Base-by-base conservation (phyloP, 2,329 filamentous ascomycete species). In the Claviceps purpurea region DNA sequence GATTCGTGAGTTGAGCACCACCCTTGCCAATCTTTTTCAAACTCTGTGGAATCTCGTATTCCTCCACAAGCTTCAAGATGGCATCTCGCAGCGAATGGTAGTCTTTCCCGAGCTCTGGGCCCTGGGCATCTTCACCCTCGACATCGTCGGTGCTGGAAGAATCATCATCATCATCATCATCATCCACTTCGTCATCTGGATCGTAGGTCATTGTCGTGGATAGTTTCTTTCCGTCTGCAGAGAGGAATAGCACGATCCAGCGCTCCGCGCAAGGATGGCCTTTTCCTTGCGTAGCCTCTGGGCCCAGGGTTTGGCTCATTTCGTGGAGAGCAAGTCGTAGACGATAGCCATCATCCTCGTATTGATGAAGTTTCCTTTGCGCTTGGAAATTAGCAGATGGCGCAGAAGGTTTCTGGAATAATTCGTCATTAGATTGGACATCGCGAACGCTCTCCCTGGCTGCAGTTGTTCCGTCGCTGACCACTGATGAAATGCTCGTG, bases 231-330 rank as follows among this genome's bases (percentile, higher is more conserved):
- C 87, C 87, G 64, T 89, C 82, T 1, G 80, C 69, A 0, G 85
- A 85, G 52, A 94, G 79, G 60, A 90, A 91, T 8, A 94, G 71
- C 6, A 93, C 83, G 4, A 85, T 79, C 89, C 89, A 95, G 52
- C 84, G 76, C 67, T 94, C 89, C 1, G 84, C 83, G 56, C 87
- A 91, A 8, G 88, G 88, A 60, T 93, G 86, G 51, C 82, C 84
- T 14, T 79, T 73, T 22, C 85, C 85, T 49, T 82, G 79, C 18
- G 83, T 73, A 13, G 73, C 76, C 14, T 89, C 82, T 6, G 71
- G 60, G 4, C 85, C 84, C 10, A 89, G 69, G 5, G 75, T 74
- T 47, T 85, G 79, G 6, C 72, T 75, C 81, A 89, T 82, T 59
- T 89, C 84, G 51, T 85, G 81, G 50, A 87, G 73, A 4, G 84